These are phyloP conservation scores for Olyra latifolia DNA, from an alignment of 176 grass and related monocot genomes.

Conservation along the genomic window DNA sequence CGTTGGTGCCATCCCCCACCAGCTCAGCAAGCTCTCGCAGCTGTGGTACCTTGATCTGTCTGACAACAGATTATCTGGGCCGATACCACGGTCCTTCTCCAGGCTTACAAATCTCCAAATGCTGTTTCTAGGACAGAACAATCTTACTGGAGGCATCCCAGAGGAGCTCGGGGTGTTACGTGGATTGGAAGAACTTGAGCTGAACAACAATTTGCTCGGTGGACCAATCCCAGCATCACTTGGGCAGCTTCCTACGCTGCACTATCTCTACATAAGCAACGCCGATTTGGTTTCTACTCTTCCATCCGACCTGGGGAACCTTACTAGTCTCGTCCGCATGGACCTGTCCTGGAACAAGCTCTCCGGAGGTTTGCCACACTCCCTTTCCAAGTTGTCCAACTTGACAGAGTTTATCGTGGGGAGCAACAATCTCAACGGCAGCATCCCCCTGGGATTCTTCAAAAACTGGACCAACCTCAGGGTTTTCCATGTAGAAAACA, in stretches of 20 bases:
- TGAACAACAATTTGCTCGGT: not conserved
- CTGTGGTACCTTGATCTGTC: constrained; percentile 40
- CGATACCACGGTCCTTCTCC: constrained; percentile 36
- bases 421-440: not conserved
- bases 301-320: not conserved
- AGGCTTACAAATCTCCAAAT: not conserved
- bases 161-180: not conserved
- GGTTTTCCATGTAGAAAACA: constrained; percentile 30
- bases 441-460: constrained; percentile 24
- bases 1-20: not conserved
- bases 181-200: not conserved
- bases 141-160: constrained; percentile 19
- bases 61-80: constrained; percentile 20
- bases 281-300: constrained; percentile 16
- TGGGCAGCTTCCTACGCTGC: too few species aligned
- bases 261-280: not conserved
- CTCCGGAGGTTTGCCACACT: too few species aligned
- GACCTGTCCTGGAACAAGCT: not conserved
- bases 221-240: not conserved
- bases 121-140: not conserved
- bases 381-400: too few species aligned
- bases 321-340: not conserved
- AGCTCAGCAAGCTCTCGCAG: not conserved
- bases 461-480: constrained; percentile 40
- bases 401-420: too few species aligned